Percentiles rank a stretch among this genome's conserved stretches.
Evolutionary conservation across 2,329 filamentous ascomycete genomes (phyloP).

Genomic region (Ceratocystis variospora): DNA sequence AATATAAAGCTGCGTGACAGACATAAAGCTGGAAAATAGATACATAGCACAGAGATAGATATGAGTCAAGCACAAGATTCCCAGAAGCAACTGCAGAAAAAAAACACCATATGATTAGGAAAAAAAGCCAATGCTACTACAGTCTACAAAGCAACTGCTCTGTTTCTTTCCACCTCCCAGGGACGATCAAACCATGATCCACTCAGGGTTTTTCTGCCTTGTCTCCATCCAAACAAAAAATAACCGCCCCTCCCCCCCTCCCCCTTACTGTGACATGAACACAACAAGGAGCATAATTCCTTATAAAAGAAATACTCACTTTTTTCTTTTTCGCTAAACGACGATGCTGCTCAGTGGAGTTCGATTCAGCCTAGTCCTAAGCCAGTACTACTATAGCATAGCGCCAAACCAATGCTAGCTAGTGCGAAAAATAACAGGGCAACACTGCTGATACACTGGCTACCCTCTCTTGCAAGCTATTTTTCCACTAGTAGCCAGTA

Average conservation of each 20-base stretch:
- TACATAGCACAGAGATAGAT: background rate
- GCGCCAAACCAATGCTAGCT: background rate
- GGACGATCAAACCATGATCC: background rate
- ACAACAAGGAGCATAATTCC: background rate
- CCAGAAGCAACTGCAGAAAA: background rate
- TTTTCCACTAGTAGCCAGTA: background rate
- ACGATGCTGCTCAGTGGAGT: background rate
- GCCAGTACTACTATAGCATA: background rate
- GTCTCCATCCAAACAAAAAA: background rate
- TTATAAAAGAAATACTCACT: background rate
- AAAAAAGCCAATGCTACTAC: background rate
- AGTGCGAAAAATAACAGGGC: background rate
- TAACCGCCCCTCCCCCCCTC: background rate
- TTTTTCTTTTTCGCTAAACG: background rate
- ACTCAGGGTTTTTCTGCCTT: background rate
- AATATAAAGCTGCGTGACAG: background rate
- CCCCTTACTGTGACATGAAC: background rate
- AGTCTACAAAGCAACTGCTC: background rate
- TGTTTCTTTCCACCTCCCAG: background rate
- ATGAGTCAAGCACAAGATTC: background rate
- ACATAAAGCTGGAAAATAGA: background rate
- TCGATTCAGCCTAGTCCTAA: background rate
- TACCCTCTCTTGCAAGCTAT: background rate
- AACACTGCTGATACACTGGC: background rate
- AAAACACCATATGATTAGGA: background rate